phyloP scores from a whole-genome alignment of 805 yeast species.

The Ogataea trehaloabstinens region DNA sequence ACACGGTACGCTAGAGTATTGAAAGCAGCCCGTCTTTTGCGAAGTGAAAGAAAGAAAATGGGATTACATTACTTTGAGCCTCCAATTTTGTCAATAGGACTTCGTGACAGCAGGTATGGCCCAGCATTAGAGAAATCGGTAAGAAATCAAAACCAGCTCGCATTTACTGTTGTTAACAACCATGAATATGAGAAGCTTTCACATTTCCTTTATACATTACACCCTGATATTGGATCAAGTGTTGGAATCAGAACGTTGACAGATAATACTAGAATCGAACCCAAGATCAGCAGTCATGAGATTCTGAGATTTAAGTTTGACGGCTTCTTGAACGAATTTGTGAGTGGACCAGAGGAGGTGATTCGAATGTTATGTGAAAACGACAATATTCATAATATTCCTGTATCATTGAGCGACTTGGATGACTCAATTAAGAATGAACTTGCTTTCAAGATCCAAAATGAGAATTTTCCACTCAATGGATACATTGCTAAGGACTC shows the following conservation, averaged over 20 bases:
- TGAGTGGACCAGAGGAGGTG: conserved; percentile 72
- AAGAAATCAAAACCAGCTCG: conserved; percentile 49
- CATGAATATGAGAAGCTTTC: conserved; percentile 49
- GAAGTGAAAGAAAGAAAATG: conserved; percentile 34
- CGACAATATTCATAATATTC: conserved; percentile 52
- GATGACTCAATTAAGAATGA: conserved; percentile 35
- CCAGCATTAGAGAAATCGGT: conserved; percentile 57
- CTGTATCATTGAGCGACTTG: conserved; percentile 54
- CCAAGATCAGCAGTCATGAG: conserved; percentile 10
- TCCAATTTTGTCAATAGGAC: conserved; percentile 63
- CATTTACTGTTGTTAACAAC: conserved; percentile 60
- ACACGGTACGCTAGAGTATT: conserved; percentile 24
- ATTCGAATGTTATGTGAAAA: conserved; percentile 66
- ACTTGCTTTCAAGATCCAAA: conserved; percentile 32
- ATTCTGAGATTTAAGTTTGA: conserved; percentile 65
- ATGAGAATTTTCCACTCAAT: conserved; percentile 46
- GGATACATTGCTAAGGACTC: conserved; percentile 62
- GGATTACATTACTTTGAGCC: conserved; percentile 61
- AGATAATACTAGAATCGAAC: conserved; percentile 9
- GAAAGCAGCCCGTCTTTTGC: conserved; percentile 42
- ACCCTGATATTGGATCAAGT: conserved; percentile 30
- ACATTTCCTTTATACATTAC: conserved; percentile 38
- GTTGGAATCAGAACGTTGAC: conserved; percentile 56
- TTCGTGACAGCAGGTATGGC: conserved; percentile 48
- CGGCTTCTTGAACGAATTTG: conserved; percentile 69